A percentile compares a stretch with the other conserved stretches of the same genome.
Evolutionary conservation across 257 asterid species (phyloP).

Genomic region (Buddleja alternifolia): DNA sequence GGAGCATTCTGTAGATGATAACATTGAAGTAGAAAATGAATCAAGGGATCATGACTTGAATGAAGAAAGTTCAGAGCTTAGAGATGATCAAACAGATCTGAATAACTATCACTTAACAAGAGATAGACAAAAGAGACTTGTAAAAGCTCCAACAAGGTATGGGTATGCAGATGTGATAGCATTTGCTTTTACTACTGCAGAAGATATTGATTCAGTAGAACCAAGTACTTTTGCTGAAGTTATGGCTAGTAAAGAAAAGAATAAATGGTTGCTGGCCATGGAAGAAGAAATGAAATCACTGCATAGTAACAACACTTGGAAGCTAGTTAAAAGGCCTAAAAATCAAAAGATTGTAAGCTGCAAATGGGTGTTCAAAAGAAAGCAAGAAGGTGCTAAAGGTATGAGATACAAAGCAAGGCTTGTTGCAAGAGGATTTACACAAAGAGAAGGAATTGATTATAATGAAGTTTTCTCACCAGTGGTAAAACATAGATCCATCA

Average conservation of each 20-base stretch:
- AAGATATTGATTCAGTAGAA: not conserved
- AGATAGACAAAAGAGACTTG: not conserved
- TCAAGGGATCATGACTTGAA: too few species aligned
- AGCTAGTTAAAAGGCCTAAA: too few species aligned
- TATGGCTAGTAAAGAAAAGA: not conserved
- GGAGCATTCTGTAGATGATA: not conserved
- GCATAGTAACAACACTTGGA: not conserved
- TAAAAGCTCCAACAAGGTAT: not conserved
- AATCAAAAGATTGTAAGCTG: not conserved
- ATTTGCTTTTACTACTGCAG: too few species aligned
- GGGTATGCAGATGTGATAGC: not conserved
- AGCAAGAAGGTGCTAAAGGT: not conserved
- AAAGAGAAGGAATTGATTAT: not conserved
- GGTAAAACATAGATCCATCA: not conserved
- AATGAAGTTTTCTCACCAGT: not conserved
- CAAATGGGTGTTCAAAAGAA: not conserved
- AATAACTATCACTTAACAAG: not conserved
- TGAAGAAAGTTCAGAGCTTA: too few species aligned
- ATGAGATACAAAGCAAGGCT: not conserved
- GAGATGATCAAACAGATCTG: too few species aligned
- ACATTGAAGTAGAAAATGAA: not conserved
- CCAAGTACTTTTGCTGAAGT: not conserved
- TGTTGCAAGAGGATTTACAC: not conserved
- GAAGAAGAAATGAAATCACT: not conserved
- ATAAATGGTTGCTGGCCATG: not conserved